Percentiles rank a stretch among this genome's conserved stretches.
These are phyloP conservation scores for Ustilago nuda DNA, from an alignment of 1,284 basidiomycete genomes.

Conservation along the genomic window DNA sequence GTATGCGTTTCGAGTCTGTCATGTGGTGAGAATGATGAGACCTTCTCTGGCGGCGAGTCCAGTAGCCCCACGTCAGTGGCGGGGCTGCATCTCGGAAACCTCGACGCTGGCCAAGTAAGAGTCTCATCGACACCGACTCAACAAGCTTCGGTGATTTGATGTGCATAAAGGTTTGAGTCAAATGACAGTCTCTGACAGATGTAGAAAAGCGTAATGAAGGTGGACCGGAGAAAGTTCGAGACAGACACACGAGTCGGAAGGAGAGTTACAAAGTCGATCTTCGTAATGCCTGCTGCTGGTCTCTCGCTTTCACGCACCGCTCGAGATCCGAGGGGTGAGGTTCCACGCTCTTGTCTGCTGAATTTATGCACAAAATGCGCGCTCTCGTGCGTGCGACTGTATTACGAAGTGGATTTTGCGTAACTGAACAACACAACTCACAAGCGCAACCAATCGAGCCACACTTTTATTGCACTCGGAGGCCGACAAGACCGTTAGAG, in stretches of 20 bases:
- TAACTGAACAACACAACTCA: background rate
- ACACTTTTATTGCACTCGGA: background rate
- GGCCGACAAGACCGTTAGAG: background rate
- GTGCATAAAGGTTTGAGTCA: background rate
- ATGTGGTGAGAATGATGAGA: background rate
- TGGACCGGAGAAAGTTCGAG: background rate
- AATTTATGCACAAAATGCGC: constrained; percentile 10
- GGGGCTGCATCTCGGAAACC: background rate
- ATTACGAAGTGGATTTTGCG: constrained; percentile 41
- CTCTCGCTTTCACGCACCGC: background rate
- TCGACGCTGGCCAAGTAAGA: background rate
- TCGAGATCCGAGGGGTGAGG: background rate
- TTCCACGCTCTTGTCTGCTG: background rate
- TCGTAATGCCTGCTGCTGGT: constrained; percentile 3
- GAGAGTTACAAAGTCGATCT: constrained; percentile 10
- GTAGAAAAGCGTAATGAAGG: background rate
- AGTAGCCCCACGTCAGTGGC: background rate
- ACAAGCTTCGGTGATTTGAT: background rate
- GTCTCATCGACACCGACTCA: background rate
- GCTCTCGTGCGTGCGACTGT: background rate
- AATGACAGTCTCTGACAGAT: constrained; percentile 1
- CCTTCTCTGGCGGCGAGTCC: background rate
- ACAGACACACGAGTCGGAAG: background rate
- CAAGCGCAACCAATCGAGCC: background rate
- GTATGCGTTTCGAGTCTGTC: background rate